phyloP scores from a whole-genome alignment of 1,284 basidiomycete species.

The Papiliotrema flavescens region DNA sequence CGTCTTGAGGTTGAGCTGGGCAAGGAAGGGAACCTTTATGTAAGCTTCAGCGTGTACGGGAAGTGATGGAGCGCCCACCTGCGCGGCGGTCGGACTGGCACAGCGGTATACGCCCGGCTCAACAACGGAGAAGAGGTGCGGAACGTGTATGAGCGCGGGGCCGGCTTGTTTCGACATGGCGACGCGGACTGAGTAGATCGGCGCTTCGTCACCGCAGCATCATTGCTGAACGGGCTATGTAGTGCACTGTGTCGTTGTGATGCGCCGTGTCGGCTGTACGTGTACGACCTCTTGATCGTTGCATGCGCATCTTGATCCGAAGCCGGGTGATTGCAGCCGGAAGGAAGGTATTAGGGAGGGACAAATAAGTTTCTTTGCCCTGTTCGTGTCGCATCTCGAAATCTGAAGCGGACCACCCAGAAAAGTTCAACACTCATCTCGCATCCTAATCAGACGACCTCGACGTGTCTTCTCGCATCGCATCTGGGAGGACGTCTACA shows the following conservation, averaged over 20 bases:
- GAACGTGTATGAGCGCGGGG: slow-evolving; percentile 37
- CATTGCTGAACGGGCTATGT: too few species aligned
- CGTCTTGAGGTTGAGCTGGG: slow-evolving; percentile 34
- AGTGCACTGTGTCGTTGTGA: too few species aligned
- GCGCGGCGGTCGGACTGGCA: slow-evolving; percentile 39
- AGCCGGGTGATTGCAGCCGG: too few species aligned
- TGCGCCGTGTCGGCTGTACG: too few species aligned
- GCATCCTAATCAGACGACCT: not conserved
- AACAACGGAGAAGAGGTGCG: slow-evolving; percentile 39
- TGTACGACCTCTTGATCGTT: too few species aligned
- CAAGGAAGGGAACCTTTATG: slow-evolving; percentile 39
- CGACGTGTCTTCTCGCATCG: not conserved
- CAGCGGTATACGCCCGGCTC: slow-evolving; percentile 43
- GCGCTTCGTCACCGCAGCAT: too few species aligned
- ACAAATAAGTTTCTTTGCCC: too few species aligned
- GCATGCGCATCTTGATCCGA: too few species aligned
- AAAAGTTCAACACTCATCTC: not conserved
- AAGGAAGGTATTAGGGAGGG: too few species aligned
- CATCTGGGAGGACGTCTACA: not conserved
- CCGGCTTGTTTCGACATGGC: slow-evolving; percentile 21
- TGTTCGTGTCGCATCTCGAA: not conserved
- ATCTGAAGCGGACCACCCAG: not conserved
- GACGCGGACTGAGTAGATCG: too few species aligned
- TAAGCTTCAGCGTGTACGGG: not conserved
- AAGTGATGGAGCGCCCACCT: slow-evolving; percentile 19